A percentile compares a stretch with the other conserved stretches of the same genome.
Conservation (phyloP, 352 stramenopile genomes). For the Pythium folliculosum region DNA sequence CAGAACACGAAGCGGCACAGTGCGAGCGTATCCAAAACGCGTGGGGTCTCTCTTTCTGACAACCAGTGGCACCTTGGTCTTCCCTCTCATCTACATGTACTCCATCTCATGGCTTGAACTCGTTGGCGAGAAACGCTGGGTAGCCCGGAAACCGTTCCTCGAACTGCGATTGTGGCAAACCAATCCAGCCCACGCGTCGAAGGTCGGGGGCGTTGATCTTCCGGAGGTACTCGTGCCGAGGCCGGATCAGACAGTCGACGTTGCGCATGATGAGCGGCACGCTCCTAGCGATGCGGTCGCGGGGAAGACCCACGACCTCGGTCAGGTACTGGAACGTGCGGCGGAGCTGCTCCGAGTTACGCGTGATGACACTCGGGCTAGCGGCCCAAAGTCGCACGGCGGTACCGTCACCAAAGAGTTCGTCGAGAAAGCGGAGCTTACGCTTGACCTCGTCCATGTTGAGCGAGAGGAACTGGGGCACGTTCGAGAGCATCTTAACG, state of each 20-base stretch:
- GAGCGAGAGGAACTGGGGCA: constrained; percentile 47
- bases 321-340: constrained; percentile 43
- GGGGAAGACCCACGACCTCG: constrained; percentile 35
- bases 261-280: constrained; percentile 57
- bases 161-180: constrained; percentile 35
- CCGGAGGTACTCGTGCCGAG: constrained; percentile 50
- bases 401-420: constrained; percentile 38
- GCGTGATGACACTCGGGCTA: constrained; percentile 53
- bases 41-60: too few species aligned
- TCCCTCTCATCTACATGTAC: background rate
- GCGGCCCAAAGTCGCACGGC: constrained; percentile 26
- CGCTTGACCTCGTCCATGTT: constrained; percentile 38
- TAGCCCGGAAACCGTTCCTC: constrained; percentile 36
- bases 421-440: constrained; percentile 44
- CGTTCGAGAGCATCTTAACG: constrained; percentile 33
- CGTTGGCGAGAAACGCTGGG: constrained; percentile 7
- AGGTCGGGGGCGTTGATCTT: constrained; percentile 20
- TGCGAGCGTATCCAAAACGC: background rate
- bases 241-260: constrained; percentile 39
- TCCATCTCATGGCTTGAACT: background rate
- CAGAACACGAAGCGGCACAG: too few species aligned
- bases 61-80: background rate
- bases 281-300: constrained; percentile 37
- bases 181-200: constrained; percentile 35
- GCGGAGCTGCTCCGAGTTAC: constrained; percentile 42